These are phyloP conservation scores for Echria macrotheca DNA, from an alignment of 495 filamentous ascomycete species.

Conservation along the genomic window DNA sequence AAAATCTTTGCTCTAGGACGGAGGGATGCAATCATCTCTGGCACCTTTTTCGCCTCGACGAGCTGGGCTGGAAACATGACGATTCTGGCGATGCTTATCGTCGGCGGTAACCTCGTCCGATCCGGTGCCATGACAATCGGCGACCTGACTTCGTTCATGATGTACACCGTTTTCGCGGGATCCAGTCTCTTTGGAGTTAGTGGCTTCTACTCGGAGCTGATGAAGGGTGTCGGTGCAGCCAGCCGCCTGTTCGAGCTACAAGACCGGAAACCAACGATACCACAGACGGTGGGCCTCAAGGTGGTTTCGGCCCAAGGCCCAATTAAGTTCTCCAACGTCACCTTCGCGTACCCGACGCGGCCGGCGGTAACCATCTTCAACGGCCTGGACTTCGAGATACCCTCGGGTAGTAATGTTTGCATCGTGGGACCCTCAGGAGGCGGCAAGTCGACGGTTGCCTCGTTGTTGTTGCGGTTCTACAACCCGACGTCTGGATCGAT, in stretches of 20 bases:
- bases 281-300: conserved; percentile 69
- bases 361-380: conserved; percentile 90
- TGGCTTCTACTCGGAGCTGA: conserved; percentile 94
- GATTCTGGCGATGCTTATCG: conserved; percentile 84
- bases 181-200: conserved; percentile 88
- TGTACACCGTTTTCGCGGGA: conserved; percentile 94
- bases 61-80: conserved; percentile 94
- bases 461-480: conserved; percentile 86
- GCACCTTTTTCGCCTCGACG: conserved; percentile 85
- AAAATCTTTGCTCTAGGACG: conserved; percentile 87
- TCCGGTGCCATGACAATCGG: conserved; percentile 81
- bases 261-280: conserved; percentile 83
- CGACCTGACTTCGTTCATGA: conserved; percentile 93
- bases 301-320: conserved; percentile 78
- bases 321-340: conserved; percentile 78
- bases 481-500: conserved; percentile 72
- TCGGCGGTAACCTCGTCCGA: conserved; percentile 84
- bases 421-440: conserved; percentile 94
- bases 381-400: conserved; percentile 81
- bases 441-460: conserved; percentile 91
- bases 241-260: conserved; percentile 93
- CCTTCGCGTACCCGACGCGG: conserved; percentile 85
- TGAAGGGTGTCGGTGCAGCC: conserved; percentile 97
- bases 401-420: conserved; percentile 87
- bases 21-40: conserved; percentile 78